phyloP scores from a whole-genome alignment of 768 basidiomycete genomes.

The Leccinum aurantiacum region DNA sequence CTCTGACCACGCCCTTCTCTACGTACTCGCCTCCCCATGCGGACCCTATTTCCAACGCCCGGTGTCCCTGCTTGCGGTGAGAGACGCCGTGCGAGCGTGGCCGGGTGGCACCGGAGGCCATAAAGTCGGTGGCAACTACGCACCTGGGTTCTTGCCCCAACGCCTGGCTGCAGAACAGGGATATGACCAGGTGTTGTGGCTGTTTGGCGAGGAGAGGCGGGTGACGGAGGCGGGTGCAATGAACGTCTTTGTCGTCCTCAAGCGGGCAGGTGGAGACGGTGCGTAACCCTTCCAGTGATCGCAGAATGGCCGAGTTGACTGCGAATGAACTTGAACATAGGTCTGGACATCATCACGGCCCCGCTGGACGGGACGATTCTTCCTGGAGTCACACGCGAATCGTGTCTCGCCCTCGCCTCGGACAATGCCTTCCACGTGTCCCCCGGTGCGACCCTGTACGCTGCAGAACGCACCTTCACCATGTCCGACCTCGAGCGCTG shows the following conservation, averaged over 20 bases:
- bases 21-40: constrained; percentile 71
- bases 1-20: constrained; percentile 79
- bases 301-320: neutral
- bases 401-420: constrained; percentile 68
- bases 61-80: constrained; percentile 59
- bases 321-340: neutral
- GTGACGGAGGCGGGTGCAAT: constrained; percentile 70
- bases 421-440: constrained; percentile 50
- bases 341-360: constrained; percentile 83
- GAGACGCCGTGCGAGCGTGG: constrained; percentile 74
- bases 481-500: constrained; percentile 58
- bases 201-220: constrained; percentile 58
- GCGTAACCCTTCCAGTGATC: constrained; percentile 9
- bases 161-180: constrained; percentile 62
- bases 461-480: constrained; percentile 61
- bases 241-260: constrained; percentile 76
- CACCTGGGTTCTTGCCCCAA: constrained; percentile 62
- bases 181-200: constrained; percentile 79
- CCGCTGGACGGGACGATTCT: constrained; percentile 90
- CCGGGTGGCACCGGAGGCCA: constrained; percentile 72
- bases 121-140: constrained; percentile 69
- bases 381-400: constrained; percentile 89
- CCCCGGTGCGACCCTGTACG: constrained; percentile 33
- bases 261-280: constrained; percentile 55
- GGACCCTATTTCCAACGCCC: constrained; percentile 57